Conservation (phyloP, 169 alveolate species). For the Plasmodium falciparum region DNA sequence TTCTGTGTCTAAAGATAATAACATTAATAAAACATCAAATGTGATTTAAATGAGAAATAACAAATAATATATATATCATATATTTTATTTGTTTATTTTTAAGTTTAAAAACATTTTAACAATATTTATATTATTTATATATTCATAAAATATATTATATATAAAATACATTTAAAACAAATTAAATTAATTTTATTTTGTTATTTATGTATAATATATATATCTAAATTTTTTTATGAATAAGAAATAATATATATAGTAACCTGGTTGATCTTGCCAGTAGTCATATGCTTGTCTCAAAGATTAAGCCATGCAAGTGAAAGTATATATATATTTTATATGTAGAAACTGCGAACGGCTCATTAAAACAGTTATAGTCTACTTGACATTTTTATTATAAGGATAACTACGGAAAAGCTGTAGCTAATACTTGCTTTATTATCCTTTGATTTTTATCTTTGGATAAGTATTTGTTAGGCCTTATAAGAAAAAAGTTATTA, state of each 20-base stretch:
- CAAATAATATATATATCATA: too few species aligned
- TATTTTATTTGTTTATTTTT: too few species aligned
- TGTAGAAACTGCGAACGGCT: slow-evolving; percentile 88
- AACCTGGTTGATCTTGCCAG: slow-evolving; percentile 99
- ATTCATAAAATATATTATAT: too few species aligned
- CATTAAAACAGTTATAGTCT: slow-evolving; percentile 86
- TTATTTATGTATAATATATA: neutral
- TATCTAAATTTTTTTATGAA: neutral
- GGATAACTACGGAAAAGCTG: slow-evolving; percentile 79
- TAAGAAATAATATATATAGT: slow-evolving; percentile 75
- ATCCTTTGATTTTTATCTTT: neutral
- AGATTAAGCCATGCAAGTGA: slow-evolving; percentile 97
- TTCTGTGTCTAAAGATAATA: too few species aligned
- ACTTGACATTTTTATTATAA: slow-evolving; percentile 68
- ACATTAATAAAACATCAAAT: too few species aligned
- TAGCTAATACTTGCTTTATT: slow-evolving; percentile 75
- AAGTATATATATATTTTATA: slow-evolving; percentile 80
- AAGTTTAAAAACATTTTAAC: too few species aligned
- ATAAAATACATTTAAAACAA: too few species aligned
- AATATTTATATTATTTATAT: too few species aligned
- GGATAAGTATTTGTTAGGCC: slow-evolving; percentile 48
- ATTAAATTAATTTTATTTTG: too few species aligned
- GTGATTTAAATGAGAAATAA: too few species aligned
- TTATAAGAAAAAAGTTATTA: slow-evolving; percentile 39
- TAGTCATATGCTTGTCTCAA: slow-evolving; percentile 97